Conservation (phyloP, 345 rosid species). For the Hevea brasiliensis region DNA sequence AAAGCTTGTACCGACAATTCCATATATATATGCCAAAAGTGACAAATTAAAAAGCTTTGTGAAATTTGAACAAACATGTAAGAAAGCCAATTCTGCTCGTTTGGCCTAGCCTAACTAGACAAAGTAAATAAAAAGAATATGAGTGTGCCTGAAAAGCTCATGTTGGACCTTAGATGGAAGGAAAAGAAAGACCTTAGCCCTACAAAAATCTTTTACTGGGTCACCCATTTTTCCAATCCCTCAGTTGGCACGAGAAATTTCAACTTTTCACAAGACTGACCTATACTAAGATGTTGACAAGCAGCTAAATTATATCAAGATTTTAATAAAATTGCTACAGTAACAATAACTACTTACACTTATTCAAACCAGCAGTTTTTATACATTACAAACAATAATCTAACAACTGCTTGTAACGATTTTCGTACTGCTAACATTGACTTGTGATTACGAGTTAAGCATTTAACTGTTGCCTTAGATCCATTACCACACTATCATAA, state of each 20-base stretch:
- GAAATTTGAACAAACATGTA: background rate
- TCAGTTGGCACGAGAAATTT: background rate
- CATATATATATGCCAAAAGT: background rate
- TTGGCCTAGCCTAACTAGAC: slow-evolving; percentile 2
- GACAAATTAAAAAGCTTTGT: background rate
- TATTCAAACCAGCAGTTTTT: no score
- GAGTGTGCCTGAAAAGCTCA: slow-evolving; percentile 7
- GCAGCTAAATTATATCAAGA: no score
- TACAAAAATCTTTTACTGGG: slow-evolving; percentile 3
- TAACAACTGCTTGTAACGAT: no score
- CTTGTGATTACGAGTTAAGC: no score
- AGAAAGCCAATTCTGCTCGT: background rate
- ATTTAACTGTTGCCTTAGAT: no score
- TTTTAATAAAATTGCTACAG: no score
- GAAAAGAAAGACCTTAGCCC: background rate
- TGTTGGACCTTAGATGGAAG: slow-evolving; percentile 11
- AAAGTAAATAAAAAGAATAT: slow-evolving; percentile 2
- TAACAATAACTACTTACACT: no score
- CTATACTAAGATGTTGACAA: background rate
- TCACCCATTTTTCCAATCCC: background rate
- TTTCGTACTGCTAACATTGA: no score
- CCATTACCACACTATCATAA: no score
- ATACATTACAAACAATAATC: no score
- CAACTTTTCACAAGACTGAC: background rate
- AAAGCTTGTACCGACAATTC: no score